Conservation (phyloP, 345 rosid genomes). For the Gossypium ekmanianum region DNA sequence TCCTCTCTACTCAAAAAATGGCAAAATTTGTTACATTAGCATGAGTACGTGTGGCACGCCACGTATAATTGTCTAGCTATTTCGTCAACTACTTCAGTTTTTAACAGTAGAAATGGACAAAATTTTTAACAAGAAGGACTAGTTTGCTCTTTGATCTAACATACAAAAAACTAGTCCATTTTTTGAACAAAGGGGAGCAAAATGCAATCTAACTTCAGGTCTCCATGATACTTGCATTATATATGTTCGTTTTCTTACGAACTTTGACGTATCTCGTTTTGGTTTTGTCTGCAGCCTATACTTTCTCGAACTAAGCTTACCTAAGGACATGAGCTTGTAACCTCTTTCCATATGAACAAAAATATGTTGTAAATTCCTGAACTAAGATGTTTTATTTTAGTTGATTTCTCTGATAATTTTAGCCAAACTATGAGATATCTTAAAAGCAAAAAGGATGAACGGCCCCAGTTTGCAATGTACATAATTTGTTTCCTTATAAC, state of each 20-base stretch:
- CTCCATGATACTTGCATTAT: no score
- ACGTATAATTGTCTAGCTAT: no score
- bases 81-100: no score
- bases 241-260: background rate
- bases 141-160: no score
- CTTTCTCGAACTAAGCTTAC: conserved; percentile 79
- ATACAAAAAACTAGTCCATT: no score
- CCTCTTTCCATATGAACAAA: background rate
- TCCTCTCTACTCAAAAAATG: no score
- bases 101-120: no score
- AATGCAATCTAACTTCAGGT: no score
- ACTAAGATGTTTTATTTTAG: background rate
- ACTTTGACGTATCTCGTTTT: background rate
- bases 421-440: background rate
- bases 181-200: no score
- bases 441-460: background rate
- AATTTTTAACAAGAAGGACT: no score
- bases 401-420: conserved; percentile 6
- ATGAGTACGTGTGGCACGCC: no score
- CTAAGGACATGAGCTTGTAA: conserved; percentile 64
- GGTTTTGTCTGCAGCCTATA: conserved; percentile 56
- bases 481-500: conserved; percentile 2
- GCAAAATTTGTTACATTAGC: no score
- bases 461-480: background rate
- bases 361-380: background rate